These are phyloP conservation scores for Globisporangium sylvaticum DNA, from an alignment of 352 stramenopile species.

Conservation along the genomic window DNA sequence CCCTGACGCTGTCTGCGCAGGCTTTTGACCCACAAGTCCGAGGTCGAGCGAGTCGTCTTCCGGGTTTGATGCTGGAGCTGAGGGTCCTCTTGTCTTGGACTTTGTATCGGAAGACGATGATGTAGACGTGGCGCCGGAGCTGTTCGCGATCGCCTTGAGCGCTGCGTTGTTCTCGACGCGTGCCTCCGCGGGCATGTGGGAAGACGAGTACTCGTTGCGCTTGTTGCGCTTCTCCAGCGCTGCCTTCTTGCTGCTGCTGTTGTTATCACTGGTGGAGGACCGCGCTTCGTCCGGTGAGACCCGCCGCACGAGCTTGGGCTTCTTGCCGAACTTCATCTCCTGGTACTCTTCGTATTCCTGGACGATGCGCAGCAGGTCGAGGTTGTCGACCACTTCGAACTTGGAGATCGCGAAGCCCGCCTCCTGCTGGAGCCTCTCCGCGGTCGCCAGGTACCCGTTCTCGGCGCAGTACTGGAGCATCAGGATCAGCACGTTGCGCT, in stretches of 20 bases:
- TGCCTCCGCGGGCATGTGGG: conserved; percentile 70
- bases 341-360: conserved; percentile 92
- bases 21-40: conserved; percentile 67
- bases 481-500: conserved; percentile 83
- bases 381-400: conserved; percentile 91
- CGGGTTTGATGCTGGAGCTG: conserved; percentile 7
- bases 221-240: conserved; percentile 57
- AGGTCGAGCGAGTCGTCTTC: conserved; percentile 52
- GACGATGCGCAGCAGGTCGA: conserved; percentile 85
- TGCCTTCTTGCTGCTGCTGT: conserved; percentile 31
- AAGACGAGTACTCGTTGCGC: conserved; percentile 73
- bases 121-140: conserved; percentile 9
- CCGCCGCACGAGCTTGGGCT: conserved; percentile 78
- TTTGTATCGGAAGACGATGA: neutral
- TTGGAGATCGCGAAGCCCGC: conserved; percentile 79
- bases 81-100: neutral
- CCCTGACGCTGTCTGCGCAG: conserved; percentile 25
- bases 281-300: conserved; percentile 47
- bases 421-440: conserved; percentile 85
- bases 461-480: conserved; percentile 84
- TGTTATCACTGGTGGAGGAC: conserved; percentile 12
- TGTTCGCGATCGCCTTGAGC: conserved; percentile 49
- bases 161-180: conserved; percentile 79
- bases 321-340: conserved; percentile 90
- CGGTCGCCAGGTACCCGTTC: conserved; percentile 81